These are phyloP conservation scores for Podospora fimiseda DNA, from an alignment of 495 filamentous ascomycete genomes.

Conservation along the genomic window DNA sequence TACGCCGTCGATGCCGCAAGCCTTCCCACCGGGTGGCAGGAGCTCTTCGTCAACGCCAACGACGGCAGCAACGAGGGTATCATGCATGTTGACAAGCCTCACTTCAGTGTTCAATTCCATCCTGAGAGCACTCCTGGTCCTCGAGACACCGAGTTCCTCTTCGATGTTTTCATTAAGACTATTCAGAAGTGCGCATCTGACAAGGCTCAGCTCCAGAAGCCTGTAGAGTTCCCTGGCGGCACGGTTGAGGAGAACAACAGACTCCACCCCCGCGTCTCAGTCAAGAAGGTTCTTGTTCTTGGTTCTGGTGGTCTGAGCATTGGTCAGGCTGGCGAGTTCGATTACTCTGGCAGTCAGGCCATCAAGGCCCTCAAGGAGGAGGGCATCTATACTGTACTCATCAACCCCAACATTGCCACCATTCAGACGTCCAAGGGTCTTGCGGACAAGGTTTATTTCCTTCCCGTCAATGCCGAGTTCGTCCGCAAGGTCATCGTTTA, in stretches of 20 bases:
- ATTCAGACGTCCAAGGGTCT: conserved; percentile 98
- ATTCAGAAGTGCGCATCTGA: conserved; percentile 61
- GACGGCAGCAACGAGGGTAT: conserved; percentile 98
- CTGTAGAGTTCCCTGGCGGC: conserved; percentile 82
- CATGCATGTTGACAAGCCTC: conserved; percentile 73
- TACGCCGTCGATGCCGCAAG: conserved; percentile 79
- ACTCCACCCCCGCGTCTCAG: conserved; percentile 67
- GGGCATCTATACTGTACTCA: conserved; percentile 85
- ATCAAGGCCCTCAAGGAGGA: conserved; percentile 97
- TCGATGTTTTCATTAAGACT: conserved; percentile 90
- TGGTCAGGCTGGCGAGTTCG: conserved; percentile 95
- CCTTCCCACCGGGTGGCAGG: conserved; percentile 74
- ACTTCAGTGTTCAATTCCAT: conserved; percentile 98
- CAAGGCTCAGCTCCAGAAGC: conserved; percentile 53
- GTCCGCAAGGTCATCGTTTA: conserved; percentile 93
- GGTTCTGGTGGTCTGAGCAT: conserved; percentile 93
- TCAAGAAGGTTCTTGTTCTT: conserved; percentile 91
- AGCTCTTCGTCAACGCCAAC: conserved; percentile 96
- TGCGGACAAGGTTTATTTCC: conserved; percentile 96
- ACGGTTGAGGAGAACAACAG: conserved; percentile 66
- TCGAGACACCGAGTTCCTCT: conserved; percentile 92
- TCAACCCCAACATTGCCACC: conserved; percentile 98
- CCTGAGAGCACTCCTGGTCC: conserved; percentile 94
- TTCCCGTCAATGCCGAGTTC: conserved; percentile 94
- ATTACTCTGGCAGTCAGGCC: conserved; percentile 92